Evolutionary conservation across 2,329 filamentous ascomycete species (phyloP), one percentile per base, ranked within the genome.

Genomic region (Westerdykella sp.): DNA sequence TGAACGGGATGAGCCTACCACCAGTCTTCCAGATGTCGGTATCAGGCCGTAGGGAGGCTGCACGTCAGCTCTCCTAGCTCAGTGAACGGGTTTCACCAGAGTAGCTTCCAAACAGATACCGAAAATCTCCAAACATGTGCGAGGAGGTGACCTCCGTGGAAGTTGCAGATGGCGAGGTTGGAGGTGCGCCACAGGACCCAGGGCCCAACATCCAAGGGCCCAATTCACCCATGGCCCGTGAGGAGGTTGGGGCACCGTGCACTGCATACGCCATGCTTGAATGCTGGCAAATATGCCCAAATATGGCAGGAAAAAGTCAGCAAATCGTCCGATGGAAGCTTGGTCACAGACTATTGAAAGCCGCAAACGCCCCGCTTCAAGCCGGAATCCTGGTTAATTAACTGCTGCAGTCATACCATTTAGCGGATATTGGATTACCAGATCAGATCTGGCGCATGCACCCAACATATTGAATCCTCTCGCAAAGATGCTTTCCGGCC

Each of bases 371-470:
- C 55, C 58, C 59, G 53, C 57, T 62, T 59, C 43, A 11, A 51
- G 57, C 41, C 34, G 18, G 16, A 65, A 60, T 61, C 54, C 43
- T 38, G 48, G 54, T 46, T 62, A 66, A 66, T 63, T 66, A 62
- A 47, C n/a, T 51, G 28, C 15, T 37, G 47, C 44, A 46, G 38
- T 14, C 22, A 28, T 48, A 45, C 40, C 54, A 46, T 48, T 55
- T 51, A 49, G 41, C 47, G 47, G 49, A 49, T 44, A 45, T 51
- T 57, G 41, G 18, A 25, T 18, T n/a, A 14, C 13, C 40, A 15
- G 23, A 34, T 42, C 35, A 45, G 43, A 39, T 23, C 37, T 21
- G 36, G 14, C 7, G 18, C 12, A 6, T 39, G 21, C 37, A 34
- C 42, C 36, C 44, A 45, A 39, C 32, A 34, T 39, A 15, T 42